Conservation (phyloP, 2,329 filamentous ascomycete species). For the Verticillium zaregamsianum region DNA sequence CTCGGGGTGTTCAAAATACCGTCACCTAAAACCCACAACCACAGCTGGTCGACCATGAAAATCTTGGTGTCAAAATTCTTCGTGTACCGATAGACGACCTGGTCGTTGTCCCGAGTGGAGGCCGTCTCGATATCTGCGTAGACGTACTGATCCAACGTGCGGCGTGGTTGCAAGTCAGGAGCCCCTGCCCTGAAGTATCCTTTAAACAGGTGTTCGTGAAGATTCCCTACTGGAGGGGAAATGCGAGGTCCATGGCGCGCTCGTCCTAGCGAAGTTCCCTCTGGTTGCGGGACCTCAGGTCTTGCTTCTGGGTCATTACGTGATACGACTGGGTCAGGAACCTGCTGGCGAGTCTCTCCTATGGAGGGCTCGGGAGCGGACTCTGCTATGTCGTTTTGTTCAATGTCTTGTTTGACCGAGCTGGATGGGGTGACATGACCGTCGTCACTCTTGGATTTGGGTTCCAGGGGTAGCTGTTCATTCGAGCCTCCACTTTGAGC, state of each 20-base stretch:
- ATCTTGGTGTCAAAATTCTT: conserved; percentile 4
- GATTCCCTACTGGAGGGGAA: neutral
- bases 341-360: neutral
- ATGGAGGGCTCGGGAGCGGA: neutral
- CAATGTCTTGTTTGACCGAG: too few species aligned
- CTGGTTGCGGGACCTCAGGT: neutral
- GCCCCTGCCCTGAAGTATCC: neutral
- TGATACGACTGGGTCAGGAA: neutral
- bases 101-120: conserved; percentile 4
- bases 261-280: neutral
- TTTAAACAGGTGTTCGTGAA: conserved; percentile 2
- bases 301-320: neutral
- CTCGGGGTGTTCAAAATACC: conserved; percentile 8
- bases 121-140: conserved; percentile 6
- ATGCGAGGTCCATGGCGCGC: neutral
- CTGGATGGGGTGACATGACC: too few species aligned
- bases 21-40: conserved; percentile 37
- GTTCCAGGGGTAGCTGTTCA: too few species aligned
- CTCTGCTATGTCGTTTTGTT: neutral
- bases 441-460: too few species aligned
- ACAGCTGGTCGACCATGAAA: conserved; percentile 20
- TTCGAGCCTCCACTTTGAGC: too few species aligned
- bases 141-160: conserved; percentile 8
- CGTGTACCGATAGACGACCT: conserved; percentile 10
- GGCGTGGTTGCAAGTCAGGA: conserved; percentile 6